These are phyloP conservation scores for Penicillium bialowiezense DNA, from an alignment of 495 filamentous ascomycete genomes.

Conservation along the genomic window DNA sequence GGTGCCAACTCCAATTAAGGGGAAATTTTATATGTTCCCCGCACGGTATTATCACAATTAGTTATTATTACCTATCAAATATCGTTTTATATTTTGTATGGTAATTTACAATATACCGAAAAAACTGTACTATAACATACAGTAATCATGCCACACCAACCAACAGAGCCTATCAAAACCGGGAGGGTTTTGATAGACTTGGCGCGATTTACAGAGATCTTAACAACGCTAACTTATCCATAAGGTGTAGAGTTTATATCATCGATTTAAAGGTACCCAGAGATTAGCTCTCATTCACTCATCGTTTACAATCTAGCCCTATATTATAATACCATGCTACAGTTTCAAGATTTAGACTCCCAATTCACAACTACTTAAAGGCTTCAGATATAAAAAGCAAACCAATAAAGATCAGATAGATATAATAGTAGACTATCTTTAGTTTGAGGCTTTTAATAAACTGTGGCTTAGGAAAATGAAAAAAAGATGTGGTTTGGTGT, in stretches of 20 bases:
- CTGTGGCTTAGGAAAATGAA: no score
- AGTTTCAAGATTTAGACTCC: background rate
- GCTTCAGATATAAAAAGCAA: background rate
- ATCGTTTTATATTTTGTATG: constrained; percentile 2
- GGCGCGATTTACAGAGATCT: no score
- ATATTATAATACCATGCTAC: background rate
- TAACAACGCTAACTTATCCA: no score
- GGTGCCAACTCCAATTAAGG: constrained; percentile 4
- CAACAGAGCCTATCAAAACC: background rate
- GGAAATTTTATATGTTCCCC: constrained; percentile 4
- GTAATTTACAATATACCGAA: background rate
- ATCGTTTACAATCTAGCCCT: background rate
- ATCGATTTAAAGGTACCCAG: background rate
- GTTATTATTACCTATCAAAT: background rate
- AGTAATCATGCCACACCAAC: background rate
- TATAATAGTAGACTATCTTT: no score
- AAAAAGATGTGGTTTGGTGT: no score
- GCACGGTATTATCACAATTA: constrained; percentile 3
- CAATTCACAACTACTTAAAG: background rate
- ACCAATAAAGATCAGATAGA: no score
- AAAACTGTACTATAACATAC: background rate
- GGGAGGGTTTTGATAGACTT: constrained; percentile 1
- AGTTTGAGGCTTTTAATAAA: no score
- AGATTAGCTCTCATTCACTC: background rate
- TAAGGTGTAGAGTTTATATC: background rate